phyloP scores from a whole-genome alignment of 805 yeast species.

The Ogataea polymorpha region DNA sequence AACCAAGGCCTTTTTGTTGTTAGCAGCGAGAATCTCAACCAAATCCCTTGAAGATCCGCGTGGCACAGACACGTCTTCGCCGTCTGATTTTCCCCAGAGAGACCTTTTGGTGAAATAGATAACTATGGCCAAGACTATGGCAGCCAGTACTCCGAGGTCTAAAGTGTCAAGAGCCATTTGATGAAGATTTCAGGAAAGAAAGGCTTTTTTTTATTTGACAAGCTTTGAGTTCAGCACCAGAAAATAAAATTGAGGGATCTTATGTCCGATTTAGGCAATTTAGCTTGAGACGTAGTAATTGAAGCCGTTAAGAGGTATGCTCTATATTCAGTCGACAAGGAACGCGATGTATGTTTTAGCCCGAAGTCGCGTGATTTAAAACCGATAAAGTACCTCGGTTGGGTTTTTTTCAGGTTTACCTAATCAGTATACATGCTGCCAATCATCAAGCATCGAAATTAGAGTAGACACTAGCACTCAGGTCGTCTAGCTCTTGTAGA shows the following conservation, averaged over 20 bases:
- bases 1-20: slow-evolving; percentile 72
- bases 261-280: slow-evolving; percentile 1
- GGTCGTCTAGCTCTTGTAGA: slow-evolving; percentile 69
- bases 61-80: slow-evolving; percentile 17
- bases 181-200: slow-evolving; percentile 1
- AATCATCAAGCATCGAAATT: slow-evolving; percentile 45
- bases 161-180: slow-evolving; percentile 64
- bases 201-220: slow-evolving; percentile 3
- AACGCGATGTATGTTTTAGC: not conserved
- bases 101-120: slow-evolving; percentile 67
- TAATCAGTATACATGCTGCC: slow-evolving; percentile 2
- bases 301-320: not conserved
- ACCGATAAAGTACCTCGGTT: slow-evolving; percentile 10
- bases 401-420: slow-evolving; percentile 6
- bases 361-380: slow-evolving; percentile 8
- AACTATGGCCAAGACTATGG: slow-evolving; percentile 60
- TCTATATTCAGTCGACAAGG: not conserved
- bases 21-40: slow-evolving; percentile 51
- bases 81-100: slow-evolving; percentile 39
- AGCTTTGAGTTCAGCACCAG: slow-evolving; percentile 7
- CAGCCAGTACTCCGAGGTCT: slow-evolving; percentile 66
- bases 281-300: not conserved
- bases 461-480: slow-evolving; percentile 87
- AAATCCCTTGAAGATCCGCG: slow-evolving; percentile 53
- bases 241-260: slow-evolving; percentile 8